These are phyloP conservation scores for Nitzschia sp. DNA, from an alignment of 108 stramenopile species.

Conservation along the genomic window DNA sequence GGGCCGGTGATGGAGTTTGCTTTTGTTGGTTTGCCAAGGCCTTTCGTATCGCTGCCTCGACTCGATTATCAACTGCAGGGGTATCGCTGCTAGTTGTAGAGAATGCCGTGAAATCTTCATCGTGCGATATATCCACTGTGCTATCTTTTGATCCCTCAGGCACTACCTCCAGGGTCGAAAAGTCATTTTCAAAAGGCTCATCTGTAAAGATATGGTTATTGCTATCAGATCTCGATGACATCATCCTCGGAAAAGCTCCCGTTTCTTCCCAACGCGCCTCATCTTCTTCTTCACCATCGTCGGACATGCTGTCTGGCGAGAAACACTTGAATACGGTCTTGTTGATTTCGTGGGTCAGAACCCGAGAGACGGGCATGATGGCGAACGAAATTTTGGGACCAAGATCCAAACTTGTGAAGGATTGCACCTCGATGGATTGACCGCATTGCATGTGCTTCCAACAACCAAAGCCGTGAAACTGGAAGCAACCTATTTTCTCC, in stretches of 20 bases:
- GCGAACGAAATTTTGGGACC: too few species aligned
- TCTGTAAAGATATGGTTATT: constrained; percentile 20
- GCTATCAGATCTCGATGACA: too few species aligned
- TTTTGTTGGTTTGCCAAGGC: constrained; percentile 3
- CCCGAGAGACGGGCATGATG: constrained; percentile 1
- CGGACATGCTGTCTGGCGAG: constrained; percentile 20
- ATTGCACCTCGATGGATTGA: too few species aligned
- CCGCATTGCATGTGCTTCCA: too few species aligned
- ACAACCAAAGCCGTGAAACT: too few species aligned
- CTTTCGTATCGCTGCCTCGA: constrained; percentile 4
- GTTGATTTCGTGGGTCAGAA: not conserved
- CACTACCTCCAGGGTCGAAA: constrained; percentile 14
- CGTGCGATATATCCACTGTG: not conserved
- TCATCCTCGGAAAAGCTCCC: constrained; percentile 15
- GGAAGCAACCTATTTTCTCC: too few species aligned
- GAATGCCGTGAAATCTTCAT: constrained; percentile 15
- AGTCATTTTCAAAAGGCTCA: constrained; percentile 16
- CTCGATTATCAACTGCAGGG: constrained; percentile 26
- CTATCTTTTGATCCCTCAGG: constrained; percentile 28
- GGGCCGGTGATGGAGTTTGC: not conserved
- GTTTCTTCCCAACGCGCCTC: constrained; percentile 11
- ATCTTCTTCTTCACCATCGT: constrained; percentile 13
- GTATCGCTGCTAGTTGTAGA: constrained; percentile 29
- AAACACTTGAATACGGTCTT: constrained; percentile 14
- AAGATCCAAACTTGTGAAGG: too few species aligned